Base-by-base conservation (phyloP, 179 eudicot genomes). In the Silene noctiflora region DNA sequence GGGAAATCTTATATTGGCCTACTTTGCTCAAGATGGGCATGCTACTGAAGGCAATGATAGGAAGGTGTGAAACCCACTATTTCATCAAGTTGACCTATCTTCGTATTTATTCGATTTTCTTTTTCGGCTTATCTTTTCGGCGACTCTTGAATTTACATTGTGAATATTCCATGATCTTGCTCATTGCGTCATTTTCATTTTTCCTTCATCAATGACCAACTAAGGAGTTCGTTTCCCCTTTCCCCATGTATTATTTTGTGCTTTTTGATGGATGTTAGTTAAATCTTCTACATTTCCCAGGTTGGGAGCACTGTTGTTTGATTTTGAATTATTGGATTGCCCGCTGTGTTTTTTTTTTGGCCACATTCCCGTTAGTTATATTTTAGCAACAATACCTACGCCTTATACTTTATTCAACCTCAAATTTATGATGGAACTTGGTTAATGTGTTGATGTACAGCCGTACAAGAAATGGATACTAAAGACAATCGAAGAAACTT, bases 11-110 rank as follows among this genome's bases (percentile, higher is more conserved):
- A 81, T 90, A 67, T 81, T 94, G 88, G 92, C 98, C 21, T 94
- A 88, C 86, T 94, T 89, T 86, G 77, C 97, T 67, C 98, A 92
- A 89, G 90, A 89, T 77, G 98, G 98, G 27, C 98, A 92, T 81
- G 89, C 90, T 55, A 82, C 79, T 79, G 63, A 85, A 51, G 87
- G 69, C 58, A 87, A 84, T 74, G 88, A 94, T 76, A 88, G 97
- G 35, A 90, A 88, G 84, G 98, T 92, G 84, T 44, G 72, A 24
- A 74, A 46, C 60, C 35, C 71, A 31, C 65, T 35, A 29, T 71
- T 60, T 68, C 76, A 55, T 64, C 71, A 11, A 12, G 19, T 20
- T 48, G 12, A 44, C 27, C 20, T 44, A 55, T 16, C 46, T 65
- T 69, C 24, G 12, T 4, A 12, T 20, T 27, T 1, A 67, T 44